phyloP scores from a whole-genome alignment of 176 grass and related monocot genomes.

The Eragrostis curvula region DNA sequence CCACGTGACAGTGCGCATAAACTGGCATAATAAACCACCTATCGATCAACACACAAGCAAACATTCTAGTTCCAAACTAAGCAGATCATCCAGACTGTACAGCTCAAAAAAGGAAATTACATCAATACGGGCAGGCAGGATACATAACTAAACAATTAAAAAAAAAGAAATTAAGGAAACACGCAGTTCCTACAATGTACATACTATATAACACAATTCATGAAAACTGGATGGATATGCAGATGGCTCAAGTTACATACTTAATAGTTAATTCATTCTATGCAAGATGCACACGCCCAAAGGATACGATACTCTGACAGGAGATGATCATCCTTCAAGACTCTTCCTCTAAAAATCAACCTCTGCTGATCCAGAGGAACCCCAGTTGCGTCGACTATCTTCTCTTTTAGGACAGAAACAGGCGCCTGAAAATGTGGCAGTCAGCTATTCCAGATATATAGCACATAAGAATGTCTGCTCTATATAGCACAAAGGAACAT shows the following conservation, averaged over 20 bases:
- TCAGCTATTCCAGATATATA: constrained; percentile 23
- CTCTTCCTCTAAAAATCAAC: constrained; percentile 89
- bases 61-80: background rate
- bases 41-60: background rate
- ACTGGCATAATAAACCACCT: background rate
- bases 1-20: background rate
- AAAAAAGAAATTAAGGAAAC: background rate
- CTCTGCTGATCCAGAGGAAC: constrained; percentile 82
- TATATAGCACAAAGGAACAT: background rate
- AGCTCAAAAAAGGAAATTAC: background rate
- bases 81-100: constrained; percentile 10
- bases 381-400: constrained; percentile 59
- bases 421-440: constrained; percentile 46
- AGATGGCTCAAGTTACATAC: background rate
- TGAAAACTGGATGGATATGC: background rate
- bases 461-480: background rate
- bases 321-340: constrained; percentile 82
- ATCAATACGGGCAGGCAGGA: background rate
- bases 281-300: constrained; percentile 3
- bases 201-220: background rate
- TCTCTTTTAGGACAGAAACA: constrained; percentile 71
- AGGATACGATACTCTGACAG: constrained; percentile 98
- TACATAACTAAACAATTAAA: constrained; percentile 15
- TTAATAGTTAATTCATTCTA: background rate
- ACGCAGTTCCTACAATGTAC: background rate